Conservation (phyloP, 1,284 basidiomycete species). For the Cerrena zonata region DNA sequence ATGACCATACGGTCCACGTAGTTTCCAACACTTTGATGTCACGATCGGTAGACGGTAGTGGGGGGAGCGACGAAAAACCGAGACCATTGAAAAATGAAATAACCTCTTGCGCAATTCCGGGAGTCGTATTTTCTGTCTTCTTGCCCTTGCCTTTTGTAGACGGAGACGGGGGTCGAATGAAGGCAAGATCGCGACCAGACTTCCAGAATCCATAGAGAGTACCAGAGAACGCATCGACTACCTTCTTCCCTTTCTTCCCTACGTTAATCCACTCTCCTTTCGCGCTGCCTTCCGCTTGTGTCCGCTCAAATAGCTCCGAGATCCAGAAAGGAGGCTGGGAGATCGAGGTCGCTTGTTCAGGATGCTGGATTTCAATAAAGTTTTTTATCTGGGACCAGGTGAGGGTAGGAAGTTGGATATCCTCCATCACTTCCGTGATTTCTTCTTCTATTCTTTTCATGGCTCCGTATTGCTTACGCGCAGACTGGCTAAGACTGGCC, state of each 20-base stretch:
- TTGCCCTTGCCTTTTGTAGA: not conserved
- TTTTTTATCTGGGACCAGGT: slow-evolving; percentile 12
- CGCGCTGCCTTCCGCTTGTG: slow-evolving; percentile 13
- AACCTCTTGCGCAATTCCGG: not conserved
- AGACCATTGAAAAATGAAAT: slow-evolving; percentile 15
- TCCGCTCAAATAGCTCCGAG: slow-evolving; percentile 7
- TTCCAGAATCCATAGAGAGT: slow-evolving; percentile 21
- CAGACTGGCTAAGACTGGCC: slow-evolving; percentile 12
- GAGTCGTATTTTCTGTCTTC: not conserved
- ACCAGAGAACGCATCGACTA: slow-evolving; percentile 4
- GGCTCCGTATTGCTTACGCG: slow-evolving; percentile 13
- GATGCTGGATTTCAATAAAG: slow-evolving; percentile 17
- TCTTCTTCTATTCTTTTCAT: slow-evolving; percentile 18
- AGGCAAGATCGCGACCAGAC: slow-evolving; percentile 15
- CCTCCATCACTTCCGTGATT: slow-evolving; percentile 15
- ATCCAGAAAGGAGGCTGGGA: slow-evolving; percentile 21
- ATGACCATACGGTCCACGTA: slow-evolving; percentile 16
- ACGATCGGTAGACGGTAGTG: slow-evolving; percentile 10
- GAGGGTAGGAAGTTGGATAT: slow-evolving; percentile 18
- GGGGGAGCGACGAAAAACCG: slow-evolving; percentile 16
- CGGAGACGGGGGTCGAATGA: slow-evolving; percentile 10
- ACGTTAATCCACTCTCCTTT: slow-evolving; percentile 17
- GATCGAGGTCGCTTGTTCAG: slow-evolving; percentile 14
- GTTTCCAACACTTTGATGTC: slow-evolving; percentile 10
- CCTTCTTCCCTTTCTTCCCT: slow-evolving; percentile 7